Percentiles rank a stretch among this genome's conserved stretches.
These are phyloP conservation scores for Adansonia madagascariensis DNA, from an alignment of 441 rosid species.

Conservation along the genomic window DNA sequence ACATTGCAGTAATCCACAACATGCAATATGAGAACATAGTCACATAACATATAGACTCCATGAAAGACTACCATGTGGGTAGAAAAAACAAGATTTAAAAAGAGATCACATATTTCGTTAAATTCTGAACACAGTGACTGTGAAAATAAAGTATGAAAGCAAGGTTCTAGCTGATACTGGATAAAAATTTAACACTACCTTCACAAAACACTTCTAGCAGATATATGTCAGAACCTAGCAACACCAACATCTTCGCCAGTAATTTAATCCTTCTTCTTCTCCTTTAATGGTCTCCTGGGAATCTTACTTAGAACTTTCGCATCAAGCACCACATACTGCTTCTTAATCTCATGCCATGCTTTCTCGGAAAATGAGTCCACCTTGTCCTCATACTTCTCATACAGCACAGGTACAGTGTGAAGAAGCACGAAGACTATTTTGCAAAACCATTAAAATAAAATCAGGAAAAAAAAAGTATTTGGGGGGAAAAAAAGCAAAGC, in stretches of 20 bases:
- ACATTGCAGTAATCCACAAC: slow-evolving; percentile 34
- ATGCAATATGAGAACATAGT: slow-evolving; percentile 30
- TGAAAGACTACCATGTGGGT: slow-evolving; percentile 24
- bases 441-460: slow-evolving; percentile 24
- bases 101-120: slow-evolving; percentile 33
- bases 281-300: slow-evolving; percentile 67
- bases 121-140: slow-evolving; percentile 35
- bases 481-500: neutral
- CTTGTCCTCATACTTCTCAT: slow-evolving; percentile 84
- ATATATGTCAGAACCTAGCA: slow-evolving; percentile 33
- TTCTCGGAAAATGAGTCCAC: slow-evolving; percentile 77
- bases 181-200: slow-evolving; percentile 38
- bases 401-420: slow-evolving; percentile 75
- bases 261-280: slow-evolving; percentile 59
- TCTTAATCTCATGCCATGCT: slow-evolving; percentile 71
- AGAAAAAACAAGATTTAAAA: slow-evolving; percentile 34
- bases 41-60: slow-evolving; percentile 28
- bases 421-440: slow-evolving; percentile 71
- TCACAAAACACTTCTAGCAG: slow-evolving; percentile 39
- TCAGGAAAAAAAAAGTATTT: neutral
- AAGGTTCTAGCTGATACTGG: slow-evolving; percentile 37
- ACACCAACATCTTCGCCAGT: neutral
- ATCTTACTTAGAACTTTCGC: slow-evolving; percentile 88
- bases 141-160: slow-evolving; percentile 22
- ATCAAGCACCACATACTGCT: slow-evolving; percentile 72